These are phyloP conservation scores for Mycena floridula DNA, from an alignment of 768 basidiomycete species.

Conservation along the genomic window DNA sequence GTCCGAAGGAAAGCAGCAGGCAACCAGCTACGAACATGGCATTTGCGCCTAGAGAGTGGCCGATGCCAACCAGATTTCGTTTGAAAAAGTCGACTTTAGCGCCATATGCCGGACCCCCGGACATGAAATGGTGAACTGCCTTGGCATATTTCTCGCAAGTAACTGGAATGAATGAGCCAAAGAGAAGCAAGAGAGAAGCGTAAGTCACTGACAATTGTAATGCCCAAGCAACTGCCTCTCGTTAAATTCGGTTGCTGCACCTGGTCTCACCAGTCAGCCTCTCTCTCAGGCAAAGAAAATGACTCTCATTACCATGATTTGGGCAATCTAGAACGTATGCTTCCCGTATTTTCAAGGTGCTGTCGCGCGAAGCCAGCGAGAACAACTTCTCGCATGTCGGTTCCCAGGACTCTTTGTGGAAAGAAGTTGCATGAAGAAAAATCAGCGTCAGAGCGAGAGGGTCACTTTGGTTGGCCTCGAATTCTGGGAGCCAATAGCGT, in stretches of 20 bases:
- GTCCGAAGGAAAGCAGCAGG: conserved; percentile 2
- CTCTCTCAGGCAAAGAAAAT: too few relatives aligned
- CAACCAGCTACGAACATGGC: conserved; percentile 49
- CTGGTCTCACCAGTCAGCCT: too few relatives aligned
- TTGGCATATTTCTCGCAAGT: conserved; percentile 60
- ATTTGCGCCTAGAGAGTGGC: conserved; percentile 65
- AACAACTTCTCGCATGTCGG: conserved; percentile 50
- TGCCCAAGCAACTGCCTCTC: too few relatives aligned
- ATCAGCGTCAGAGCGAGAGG: conserved; percentile 48
- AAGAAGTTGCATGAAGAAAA: conserved; percentile 65
- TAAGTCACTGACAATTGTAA: too few relatives aligned
- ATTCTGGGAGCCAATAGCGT: conserved; percentile 43
- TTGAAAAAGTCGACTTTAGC: conserved; percentile 40
- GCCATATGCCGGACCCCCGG: conserved; percentile 29
- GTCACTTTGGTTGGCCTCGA: conserved; percentile 28
- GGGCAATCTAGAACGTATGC: conserved; percentile 71
- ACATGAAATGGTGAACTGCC: conserved; percentile 52
- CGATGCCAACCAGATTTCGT: conserved; percentile 54
- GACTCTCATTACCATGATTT: too few relatives aligned
- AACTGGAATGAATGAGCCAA: conserved; percentile 30
- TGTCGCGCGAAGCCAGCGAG: conserved; percentile 14
- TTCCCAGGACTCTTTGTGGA: conserved; percentile 73
- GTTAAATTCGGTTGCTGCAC: too few relatives aligned
- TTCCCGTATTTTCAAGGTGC: conserved; percentile 37
- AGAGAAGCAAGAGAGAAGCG: neutral